Conservation (phyloP, 139 green algal species). For the Cymbomonas tetramitiformis region DNA sequence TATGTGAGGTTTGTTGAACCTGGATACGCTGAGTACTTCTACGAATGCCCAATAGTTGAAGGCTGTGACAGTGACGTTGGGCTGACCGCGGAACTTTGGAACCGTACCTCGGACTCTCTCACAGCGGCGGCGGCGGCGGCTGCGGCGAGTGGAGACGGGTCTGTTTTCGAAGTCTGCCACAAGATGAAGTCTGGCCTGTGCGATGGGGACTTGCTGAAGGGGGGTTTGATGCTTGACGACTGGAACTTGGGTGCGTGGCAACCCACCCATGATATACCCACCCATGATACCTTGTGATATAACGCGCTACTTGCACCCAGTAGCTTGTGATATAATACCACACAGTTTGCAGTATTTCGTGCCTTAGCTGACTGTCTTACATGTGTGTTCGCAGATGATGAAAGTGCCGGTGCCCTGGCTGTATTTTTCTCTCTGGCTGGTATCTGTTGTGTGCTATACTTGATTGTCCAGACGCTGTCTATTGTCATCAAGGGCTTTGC, state of each 20-base stretch:
- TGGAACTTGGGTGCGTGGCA: neutral
- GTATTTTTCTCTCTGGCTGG: neutral
- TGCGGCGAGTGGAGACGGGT: no score
- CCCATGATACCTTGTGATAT: no score
- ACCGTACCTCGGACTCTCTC: neutral
- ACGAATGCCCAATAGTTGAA: no score
- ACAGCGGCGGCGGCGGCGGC: no score
- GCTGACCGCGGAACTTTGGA: neutral
- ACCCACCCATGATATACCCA: no score
- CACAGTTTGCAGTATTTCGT: no score
- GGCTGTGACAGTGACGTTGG: neutral
- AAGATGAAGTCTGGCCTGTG: neutral
- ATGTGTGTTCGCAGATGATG: no score
- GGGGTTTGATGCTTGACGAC: neutral
- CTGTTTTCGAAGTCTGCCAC: neutral
- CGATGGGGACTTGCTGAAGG: neutral
- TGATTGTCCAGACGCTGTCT: neutral
- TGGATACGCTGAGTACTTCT: no score
- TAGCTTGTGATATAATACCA: no score
- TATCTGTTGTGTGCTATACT: neutral
- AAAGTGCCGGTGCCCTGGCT: neutral
- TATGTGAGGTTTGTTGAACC: no score
- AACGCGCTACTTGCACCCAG: no score
- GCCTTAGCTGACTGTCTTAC: no score
- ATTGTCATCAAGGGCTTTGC: conserved; percentile 1